Evolutionary conservation across 495 filamentous ascomycete genomes (phyloP).

Genomic region (Hypoxylon crocopeplum): DNA sequence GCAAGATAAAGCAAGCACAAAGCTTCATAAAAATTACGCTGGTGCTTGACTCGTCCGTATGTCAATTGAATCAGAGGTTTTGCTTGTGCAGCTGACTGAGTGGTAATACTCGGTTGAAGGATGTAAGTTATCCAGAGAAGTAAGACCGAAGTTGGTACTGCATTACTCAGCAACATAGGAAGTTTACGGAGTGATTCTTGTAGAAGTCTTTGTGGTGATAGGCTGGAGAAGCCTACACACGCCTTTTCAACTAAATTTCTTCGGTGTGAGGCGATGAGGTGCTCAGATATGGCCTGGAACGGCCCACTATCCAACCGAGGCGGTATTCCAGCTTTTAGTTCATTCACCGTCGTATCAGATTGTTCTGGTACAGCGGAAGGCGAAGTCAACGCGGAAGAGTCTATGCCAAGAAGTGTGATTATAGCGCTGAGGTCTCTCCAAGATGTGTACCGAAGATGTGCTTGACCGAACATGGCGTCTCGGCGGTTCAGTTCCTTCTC

Average conservation of each 20-base stretch:
- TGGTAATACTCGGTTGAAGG: neutral
- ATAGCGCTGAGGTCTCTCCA: neutral
- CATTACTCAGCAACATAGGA: neutral
- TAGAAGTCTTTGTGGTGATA: neutral
- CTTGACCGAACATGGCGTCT: neutral
- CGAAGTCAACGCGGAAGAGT: neutral
- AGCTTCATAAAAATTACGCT: neutral
- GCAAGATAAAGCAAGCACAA: neutral
- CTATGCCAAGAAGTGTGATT: neutral
- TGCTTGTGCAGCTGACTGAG: neutral
- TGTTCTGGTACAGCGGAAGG: neutral
- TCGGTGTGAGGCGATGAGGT: neutral
- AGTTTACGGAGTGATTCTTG: neutral
- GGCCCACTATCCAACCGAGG: neutral
- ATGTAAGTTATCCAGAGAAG: neutral
- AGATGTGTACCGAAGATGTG: neutral
- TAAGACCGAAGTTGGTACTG: neutral
- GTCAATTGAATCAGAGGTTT: neutral
- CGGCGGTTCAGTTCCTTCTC: neutral
- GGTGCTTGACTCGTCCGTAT: neutral
- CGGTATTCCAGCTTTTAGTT: neutral
- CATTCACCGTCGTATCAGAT: neutral
- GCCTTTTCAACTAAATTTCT: neutral
- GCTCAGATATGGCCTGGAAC: neutral
- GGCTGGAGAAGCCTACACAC: neutral